Percentiles rank a stretch among this genome's conserved stretches.
Conservation (phyloP, 1,284 basidiomycete species). For the Megacollybia platyphylla region DNA sequence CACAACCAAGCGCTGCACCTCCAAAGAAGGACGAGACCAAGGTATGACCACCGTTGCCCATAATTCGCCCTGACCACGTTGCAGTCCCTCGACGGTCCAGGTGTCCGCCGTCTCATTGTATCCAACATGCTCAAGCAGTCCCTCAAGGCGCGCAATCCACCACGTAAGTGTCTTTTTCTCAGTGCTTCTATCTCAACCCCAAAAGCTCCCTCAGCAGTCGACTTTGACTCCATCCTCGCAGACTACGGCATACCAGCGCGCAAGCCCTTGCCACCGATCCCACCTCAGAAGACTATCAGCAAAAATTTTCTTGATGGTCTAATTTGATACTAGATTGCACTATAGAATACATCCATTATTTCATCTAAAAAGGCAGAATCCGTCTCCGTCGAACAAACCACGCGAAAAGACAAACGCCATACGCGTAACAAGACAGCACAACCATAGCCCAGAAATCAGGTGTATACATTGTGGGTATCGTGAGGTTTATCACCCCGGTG, state of each 20-base stretch:
- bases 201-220: slow-evolving; percentile 24
- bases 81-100: slow-evolving; percentile 54
- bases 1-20: slow-evolving; percentile 9
- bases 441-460: slow-evolving; percentile 43
- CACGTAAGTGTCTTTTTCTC: slow-evolving; percentile 19
- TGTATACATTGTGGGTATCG: slow-evolving; percentile 75
- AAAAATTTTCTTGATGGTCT: background rate
- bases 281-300: background rate
- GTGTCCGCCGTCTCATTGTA: slow-evolving; percentile 63
- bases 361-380: slow-evolving; percentile 8
- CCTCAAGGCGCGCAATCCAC: slow-evolving; percentile 32
- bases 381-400: slow-evolving; percentile 31
- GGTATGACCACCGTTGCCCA: slow-evolving; percentile 10
- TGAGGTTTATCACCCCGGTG: slow-evolving; percentile 81
- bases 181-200: slow-evolving; percentile 6
- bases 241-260: slow-evolving; percentile 43
- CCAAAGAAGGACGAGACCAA: slow-evolving; percentile 24
- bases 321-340: background rate
- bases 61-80: background rate
- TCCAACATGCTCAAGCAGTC: slow-evolving; percentile 54
- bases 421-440: slow-evolving; percentile 56
- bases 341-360: slow-evolving; percentile 1
- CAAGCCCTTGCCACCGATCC: slow-evolving; percentile 7
- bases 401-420: slow-evolving; percentile 43
- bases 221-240: slow-evolving; percentile 60